Conservation (phyloP, 2,329 filamentous ascomycete genomes). For the Phaeophleospora eucalypticola region DNA sequence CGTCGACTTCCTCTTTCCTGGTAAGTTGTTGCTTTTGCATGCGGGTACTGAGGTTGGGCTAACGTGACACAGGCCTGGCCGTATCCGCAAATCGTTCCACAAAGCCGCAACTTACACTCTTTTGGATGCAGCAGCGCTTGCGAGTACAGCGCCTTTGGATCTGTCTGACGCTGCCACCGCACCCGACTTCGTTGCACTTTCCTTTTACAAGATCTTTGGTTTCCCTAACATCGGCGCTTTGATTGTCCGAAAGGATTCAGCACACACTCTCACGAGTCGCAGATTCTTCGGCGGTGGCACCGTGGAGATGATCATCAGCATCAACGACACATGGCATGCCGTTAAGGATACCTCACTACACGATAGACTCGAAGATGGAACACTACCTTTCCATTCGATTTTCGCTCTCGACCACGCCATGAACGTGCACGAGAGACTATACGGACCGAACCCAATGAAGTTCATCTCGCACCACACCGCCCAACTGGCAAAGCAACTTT, state of each 20-base stretch:
- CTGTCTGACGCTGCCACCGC: slow-evolving; percentile 50
- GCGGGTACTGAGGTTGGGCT: slow-evolving; percentile 12
- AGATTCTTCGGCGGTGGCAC: slow-evolving; percentile 68
- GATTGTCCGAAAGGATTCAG: slow-evolving; percentile 54
- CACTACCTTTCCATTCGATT: slow-evolving; percentile 62
- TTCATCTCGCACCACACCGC: slow-evolving; percentile 56
- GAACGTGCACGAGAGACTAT: slow-evolving; percentile 53
- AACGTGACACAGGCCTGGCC: slow-evolving; percentile 28
- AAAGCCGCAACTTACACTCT: slow-evolving; percentile 46
- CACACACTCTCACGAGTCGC: slow-evolving; percentile 51
- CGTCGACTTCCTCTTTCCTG: slow-evolving; percentile 34
- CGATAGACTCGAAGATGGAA: slow-evolving; percentile 63
- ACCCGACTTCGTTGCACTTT: slow-evolving; percentile 59
- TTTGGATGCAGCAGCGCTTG: slow-evolving; percentile 60
- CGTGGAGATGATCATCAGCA: slow-evolving; percentile 55
- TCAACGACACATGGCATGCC: slow-evolving; percentile 52
- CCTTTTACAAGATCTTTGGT: slow-evolving; percentile 65
- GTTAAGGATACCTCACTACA: slow-evolving; percentile 54
- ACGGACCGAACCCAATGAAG: slow-evolving; percentile 55
- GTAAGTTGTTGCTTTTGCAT: slow-evolving; percentile 19
- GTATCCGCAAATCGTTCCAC: slow-evolving; percentile 32
- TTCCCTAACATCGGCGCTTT: slow-evolving; percentile 61
- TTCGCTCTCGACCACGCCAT: slow-evolving; percentile 59
- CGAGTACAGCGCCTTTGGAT: slow-evolving; percentile 58
- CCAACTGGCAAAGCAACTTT: slow-evolving; percentile 49